Evolutionary conservation across 2,329 filamentous ascomycete species (phyloP).

Genomic region (Exophiala oligosperma): DNA sequence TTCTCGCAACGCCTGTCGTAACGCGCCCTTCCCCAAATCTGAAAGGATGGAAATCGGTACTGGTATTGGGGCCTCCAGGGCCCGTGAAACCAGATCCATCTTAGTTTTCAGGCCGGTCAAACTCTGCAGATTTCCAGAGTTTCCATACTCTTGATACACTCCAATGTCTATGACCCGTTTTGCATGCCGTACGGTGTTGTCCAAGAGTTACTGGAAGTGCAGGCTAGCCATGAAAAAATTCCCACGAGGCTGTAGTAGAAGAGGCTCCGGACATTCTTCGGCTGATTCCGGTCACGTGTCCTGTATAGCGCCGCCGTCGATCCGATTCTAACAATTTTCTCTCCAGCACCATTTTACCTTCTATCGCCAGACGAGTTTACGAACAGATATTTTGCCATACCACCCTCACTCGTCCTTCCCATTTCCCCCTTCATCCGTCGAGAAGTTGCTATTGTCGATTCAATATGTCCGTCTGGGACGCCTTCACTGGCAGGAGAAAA

Average conservation of each 20-base stretch:
- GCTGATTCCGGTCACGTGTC: too few species aligned
- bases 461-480: constrained; percentile 61
- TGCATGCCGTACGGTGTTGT: too few species aligned
- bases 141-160: neutral
- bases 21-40: constrained; percentile 17
- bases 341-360: constrained; percentile 1
- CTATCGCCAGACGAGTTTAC: neutral
- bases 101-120: neutral
- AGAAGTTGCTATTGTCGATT: neutral
- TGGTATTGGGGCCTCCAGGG: constrained; percentile 21
- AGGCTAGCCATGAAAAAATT: too few species aligned
- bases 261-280: too few species aligned
- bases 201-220: too few species aligned
- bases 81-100: constrained; percentile 31
- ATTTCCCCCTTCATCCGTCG: neutral
- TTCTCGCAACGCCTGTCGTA: constrained; percentile 9
- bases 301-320: neutral
- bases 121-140: neutral
- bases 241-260: too few species aligned
- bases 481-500: constrained; percentile 59
- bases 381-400: neutral
- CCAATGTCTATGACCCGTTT: too few species aligned
- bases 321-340: constrained; percentile 13
- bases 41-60: constrained; percentile 17
- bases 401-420: constrained; percentile 6